phyloP scores from a whole-genome alignment of 1,284 basidiomycete genomes.

The Mycena sp. region DNA sequence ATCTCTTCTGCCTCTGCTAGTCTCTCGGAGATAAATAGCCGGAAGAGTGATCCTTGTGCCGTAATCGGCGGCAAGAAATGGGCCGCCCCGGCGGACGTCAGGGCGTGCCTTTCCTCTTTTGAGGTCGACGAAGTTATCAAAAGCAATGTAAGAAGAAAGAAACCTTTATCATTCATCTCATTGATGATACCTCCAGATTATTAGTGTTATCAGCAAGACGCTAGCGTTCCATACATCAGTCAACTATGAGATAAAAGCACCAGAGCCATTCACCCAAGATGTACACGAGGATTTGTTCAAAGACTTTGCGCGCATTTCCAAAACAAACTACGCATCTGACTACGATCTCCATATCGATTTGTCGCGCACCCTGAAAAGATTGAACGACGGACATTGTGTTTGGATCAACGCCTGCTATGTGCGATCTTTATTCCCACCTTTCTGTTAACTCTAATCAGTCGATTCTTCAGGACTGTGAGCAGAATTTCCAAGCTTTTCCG shows the following conservation, averaged over 20 bases:
- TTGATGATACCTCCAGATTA: conserved; percentile 45
- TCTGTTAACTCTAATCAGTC: not conserved
- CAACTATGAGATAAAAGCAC: conserved; percentile 58
- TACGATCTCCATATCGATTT: conserved; percentile 64
- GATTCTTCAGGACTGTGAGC: conserved; percentile 51
- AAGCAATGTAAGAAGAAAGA: conserved; percentile 53
- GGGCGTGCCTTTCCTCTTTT: conserved; percentile 59
- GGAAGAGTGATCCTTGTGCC: conserved; percentile 55
- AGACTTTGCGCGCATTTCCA: conserved; percentile 59
- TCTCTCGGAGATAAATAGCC: not conserved
- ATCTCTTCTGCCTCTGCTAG: not conserved
- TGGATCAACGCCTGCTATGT: conserved; percentile 62
- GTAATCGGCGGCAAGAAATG: conserved; percentile 61
- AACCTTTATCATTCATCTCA: not conserved
- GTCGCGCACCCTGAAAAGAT: conserved; percentile 60
- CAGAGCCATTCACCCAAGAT: conserved; percentile 60
- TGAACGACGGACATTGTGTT: conserved; percentile 68
- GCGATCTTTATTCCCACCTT: not conserved
- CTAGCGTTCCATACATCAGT: conserved; percentile 68
- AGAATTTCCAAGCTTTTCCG: not conserved
- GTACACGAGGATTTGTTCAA: conserved; percentile 63
- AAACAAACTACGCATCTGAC: conserved; percentile 55
- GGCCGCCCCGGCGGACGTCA: conserved; percentile 60
- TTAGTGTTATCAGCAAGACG: conserved; percentile 67
- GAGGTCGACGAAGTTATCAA: conserved; percentile 54